phyloP scores from a whole-genome alignment of 2,329 filamentous ascomycete genomes.

The Colletotrichum incanum region DNA sequence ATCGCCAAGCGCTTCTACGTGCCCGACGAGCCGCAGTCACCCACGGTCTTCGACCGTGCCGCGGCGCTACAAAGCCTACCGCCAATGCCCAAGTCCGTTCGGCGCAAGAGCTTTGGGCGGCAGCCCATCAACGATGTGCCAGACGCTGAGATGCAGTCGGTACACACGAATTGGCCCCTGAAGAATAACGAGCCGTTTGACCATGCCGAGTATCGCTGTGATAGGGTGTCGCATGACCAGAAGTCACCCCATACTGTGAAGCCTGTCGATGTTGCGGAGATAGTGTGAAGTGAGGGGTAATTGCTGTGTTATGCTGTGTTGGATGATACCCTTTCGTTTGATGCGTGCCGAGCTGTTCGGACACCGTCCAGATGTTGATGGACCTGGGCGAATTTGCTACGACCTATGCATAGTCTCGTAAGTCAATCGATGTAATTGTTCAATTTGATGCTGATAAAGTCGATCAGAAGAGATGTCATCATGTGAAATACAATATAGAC shows the following conservation, averaged over 20 bases:
- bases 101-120: conserved; percentile 28
- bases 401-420: neutral
- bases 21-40: conserved; percentile 19
- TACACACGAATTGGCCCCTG: conserved; percentile 15
- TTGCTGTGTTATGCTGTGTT: neutral
- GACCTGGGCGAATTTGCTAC: neutral
- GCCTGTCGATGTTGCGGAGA: conserved; percentile 30
- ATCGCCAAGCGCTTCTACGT: neutral
- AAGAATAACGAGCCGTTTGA: conserved; percentile 20
- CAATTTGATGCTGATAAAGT: neutral
- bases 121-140: conserved; percentile 16
- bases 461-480: neutral
- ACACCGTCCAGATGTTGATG: neutral
- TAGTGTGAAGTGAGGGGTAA: conserved; percentile 14
- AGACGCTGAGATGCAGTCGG: neutral
- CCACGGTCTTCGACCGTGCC: conserved; percentile 31
- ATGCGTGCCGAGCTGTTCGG: neutral
- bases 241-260: neutral
- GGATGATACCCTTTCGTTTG: conserved; percentile 20
- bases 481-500: neutral
- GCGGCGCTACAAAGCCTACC: conserved; percentile 30
- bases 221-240: neutral
- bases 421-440: neutral
- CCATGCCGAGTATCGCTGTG: neutral
- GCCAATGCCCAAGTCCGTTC: conserved; percentile 5